Evolutionary conservation across 1,284 basidiomycete genomes (phyloP).

Genomic region (Inonotus hispidus): DNA sequence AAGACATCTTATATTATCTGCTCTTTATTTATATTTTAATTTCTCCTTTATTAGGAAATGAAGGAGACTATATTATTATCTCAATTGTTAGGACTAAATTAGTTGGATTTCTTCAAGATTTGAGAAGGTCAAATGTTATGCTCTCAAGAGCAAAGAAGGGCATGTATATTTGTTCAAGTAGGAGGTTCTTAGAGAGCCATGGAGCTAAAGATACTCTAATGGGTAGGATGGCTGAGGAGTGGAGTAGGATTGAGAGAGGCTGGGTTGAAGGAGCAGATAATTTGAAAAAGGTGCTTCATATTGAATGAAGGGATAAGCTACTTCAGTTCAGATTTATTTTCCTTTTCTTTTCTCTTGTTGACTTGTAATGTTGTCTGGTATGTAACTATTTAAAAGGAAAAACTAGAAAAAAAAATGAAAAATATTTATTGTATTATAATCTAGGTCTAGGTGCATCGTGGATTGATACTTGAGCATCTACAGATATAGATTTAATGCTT

Average conservation of each 20-base stretch:
- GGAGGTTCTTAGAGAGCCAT: conserved; percentile 44
- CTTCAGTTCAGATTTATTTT: too few species aligned
- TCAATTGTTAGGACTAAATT: conserved; percentile 54
- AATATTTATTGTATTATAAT: conserved; percentile 18
- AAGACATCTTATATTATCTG: conserved; percentile 20
- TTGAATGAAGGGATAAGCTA: conserved; percentile 2
- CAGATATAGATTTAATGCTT: not conserved
- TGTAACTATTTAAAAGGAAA: not conserved
- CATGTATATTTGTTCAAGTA: conserved; percentile 60
- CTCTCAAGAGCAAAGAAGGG: conserved; percentile 45
- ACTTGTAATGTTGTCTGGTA: too few species aligned
- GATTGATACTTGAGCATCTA: conserved; percentile 8
- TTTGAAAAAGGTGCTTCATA: not conserved
- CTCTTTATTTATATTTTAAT: conserved; percentile 6
- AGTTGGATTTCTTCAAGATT: conserved; percentile 53
- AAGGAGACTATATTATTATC: conserved; percentile 55
- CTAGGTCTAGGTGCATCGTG: conserved; percentile 28
- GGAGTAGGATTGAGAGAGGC: conserved; percentile 5
- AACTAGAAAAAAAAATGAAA: not conserved
- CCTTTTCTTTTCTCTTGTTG: not conserved
- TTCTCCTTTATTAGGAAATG: conserved; percentile 44
- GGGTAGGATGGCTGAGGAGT: conserved; percentile 29
- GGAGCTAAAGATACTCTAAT: conserved; percentile 40
- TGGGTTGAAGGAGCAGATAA: conserved; percentile 1
- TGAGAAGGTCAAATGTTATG: conserved; percentile 64